Evolutionary conservation across 2,329 filamentous ascomycete genomes (phyloP).

Genomic region (Botrytis fabae): DNA sequence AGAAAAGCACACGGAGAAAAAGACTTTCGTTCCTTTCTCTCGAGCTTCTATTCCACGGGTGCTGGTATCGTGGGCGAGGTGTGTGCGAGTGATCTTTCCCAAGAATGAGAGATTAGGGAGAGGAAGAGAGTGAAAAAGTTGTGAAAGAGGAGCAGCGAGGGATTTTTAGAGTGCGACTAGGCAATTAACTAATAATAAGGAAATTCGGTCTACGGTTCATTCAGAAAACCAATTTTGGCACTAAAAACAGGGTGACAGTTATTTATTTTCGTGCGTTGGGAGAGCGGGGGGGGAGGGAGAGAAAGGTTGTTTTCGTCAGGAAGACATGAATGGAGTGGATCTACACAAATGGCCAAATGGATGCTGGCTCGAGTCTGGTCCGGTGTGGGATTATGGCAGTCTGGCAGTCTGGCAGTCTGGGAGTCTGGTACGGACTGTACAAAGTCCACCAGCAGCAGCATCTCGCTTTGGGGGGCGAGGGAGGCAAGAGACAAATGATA

Average conservation of each 20-base stretch:
- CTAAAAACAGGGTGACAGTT: neutral
- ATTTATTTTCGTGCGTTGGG: neutral
- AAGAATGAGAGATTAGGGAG: slow-evolving; percentile 17
- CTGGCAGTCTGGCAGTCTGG: too few species aligned
- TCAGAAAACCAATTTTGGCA: slow-evolving; percentile 7
- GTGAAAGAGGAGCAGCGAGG: neutral
- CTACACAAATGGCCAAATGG: neutral
- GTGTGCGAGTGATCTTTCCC: neutral
- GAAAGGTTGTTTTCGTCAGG: slow-evolving; percentile 12
- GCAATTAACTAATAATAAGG: neutral
- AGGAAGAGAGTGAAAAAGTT: neutral
- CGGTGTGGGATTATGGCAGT: too few species aligned
- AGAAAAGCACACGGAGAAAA: neutral
- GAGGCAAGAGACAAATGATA: neutral
- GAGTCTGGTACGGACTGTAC: too few species aligned
- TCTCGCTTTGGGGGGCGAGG: neutral
- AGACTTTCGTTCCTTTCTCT: neutral
- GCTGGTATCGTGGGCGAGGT: neutral
- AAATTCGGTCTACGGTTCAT: neutral
- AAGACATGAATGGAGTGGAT: slow-evolving; percentile 4
- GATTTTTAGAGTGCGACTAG: neutral
- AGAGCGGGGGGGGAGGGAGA: neutral
- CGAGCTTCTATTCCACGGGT: slow-evolving; percentile 9
- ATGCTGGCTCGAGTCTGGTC: neutral
- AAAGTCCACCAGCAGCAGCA: neutral